phyloP scores from a whole-genome alignment of 1,139 yeast genomes.

The Scheffersomyces quercinus region DNA sequence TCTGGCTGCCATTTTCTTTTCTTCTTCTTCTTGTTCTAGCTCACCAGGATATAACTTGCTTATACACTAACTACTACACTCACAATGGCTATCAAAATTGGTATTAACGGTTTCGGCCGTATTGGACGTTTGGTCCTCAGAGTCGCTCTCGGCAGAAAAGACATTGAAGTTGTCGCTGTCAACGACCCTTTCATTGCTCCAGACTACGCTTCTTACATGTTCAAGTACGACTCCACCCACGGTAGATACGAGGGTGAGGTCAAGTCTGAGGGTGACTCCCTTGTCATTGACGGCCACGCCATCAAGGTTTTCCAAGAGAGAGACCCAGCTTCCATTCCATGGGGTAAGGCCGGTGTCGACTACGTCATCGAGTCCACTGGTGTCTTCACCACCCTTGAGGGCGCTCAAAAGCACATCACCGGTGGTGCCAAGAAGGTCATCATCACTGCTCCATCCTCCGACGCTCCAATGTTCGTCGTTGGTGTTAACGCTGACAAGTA shows the following conservation, averaged over 20 bases:
- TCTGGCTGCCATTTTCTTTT: conserved; percentile 1
- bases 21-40: conserved; percentile 2
- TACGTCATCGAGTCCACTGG: conserved; percentile 87
- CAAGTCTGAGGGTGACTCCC: conserved; percentile 51
- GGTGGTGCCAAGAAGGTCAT: conserved; percentile 91
- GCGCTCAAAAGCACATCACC: conserved; percentile 77
- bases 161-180: conserved; percentile 76
- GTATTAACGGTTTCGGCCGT: conserved; percentile 91
- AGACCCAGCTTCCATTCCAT: conserved; percentile 79
- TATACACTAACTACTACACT: background rate
- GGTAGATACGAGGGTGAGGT: conserved; percentile 75
- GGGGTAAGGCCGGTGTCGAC: conserved; percentile 79
- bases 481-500: conserved; percentile 80
- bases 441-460: conserved; percentile 85
- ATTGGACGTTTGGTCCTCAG: conserved; percentile 85
- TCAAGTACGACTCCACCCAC: conserved; percentile 87
- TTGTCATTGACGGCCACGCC: conserved; percentile 68
- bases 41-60: background rate
- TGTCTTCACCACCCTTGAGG: conserved; percentile 77
- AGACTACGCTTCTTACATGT: conserved; percentile 85
- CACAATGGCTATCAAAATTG: conserved; percentile 42
- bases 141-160: conserved; percentile 69
- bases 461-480: conserved; percentile 86
- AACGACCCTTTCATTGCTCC: conserved; percentile 83
- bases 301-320: conserved; percentile 72